These are phyloP conservation scores for Elongisporangium senticosum DNA, from an alignment of 352 stramenopile species.

Conservation along the genomic window DNA sequence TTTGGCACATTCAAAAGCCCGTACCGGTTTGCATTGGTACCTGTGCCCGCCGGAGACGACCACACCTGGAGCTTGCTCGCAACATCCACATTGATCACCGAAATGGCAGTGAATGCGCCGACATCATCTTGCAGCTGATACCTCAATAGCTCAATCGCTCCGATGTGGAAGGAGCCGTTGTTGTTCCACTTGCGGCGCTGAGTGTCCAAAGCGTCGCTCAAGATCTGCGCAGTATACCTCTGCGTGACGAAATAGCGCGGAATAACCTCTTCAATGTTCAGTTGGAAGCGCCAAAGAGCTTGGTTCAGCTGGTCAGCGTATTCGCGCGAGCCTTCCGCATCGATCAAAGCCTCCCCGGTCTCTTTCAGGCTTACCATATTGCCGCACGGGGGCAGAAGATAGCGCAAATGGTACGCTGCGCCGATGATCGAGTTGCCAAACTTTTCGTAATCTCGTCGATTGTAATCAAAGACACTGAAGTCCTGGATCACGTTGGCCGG, in stretches of 20 bases:
- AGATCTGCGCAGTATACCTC: background rate
- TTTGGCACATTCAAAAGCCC: background rate
- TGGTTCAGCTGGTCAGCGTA: background rate
- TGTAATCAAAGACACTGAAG: background rate
- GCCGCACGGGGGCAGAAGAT: constrained; percentile 6
- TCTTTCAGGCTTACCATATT: background rate
- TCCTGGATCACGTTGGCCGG: background rate
- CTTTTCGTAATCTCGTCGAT: background rate
- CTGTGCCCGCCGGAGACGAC: background rate
- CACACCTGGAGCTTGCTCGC: background rate
- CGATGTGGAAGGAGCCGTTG: background rate
- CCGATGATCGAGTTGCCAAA: constrained; percentile 7
- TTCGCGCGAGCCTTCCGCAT: background rate
- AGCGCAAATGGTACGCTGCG: constrained; percentile 6
- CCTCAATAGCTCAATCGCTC: background rate
- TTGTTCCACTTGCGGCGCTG: background rate
- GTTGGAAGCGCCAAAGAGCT: background rate
- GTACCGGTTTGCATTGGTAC: background rate
- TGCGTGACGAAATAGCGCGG: background rate
- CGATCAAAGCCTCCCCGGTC: background rate
- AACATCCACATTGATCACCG: background rate
- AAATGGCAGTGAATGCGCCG: background rate
- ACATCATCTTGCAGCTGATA: background rate
- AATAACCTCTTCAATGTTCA: background rate
- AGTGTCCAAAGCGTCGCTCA: background rate